These are phyloP conservation scores for Pseudocercospora fuligena DNA, from an alignment of 2,329 filamentous ascomycete genomes.

Conservation along the genomic window DNA sequence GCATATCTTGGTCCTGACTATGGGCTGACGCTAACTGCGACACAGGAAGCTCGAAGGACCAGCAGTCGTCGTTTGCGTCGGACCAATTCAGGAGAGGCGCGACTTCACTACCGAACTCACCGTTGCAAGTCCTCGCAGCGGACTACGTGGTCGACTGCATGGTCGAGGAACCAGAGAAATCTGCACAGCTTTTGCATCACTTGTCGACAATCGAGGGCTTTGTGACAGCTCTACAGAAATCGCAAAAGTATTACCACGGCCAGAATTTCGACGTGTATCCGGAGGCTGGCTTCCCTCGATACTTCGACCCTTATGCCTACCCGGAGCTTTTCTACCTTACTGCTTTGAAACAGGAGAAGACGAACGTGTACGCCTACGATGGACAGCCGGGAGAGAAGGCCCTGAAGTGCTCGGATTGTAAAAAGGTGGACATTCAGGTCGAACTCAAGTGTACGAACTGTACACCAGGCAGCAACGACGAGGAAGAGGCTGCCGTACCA, in stretches of 20 bases:
- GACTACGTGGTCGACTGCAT: not conserved
- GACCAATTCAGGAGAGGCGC: not conserved
- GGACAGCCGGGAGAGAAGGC: not conserved
- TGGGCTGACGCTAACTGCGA: not conserved
- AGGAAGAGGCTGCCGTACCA: not conserved
- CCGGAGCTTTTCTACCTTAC: not conserved
- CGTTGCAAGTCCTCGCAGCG: not conserved
- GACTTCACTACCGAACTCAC: not conserved
- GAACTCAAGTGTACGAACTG: not conserved
- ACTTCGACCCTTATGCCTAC: not conserved
- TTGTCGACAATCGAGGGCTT: not conserved
- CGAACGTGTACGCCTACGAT: not conserved
- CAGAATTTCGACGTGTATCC: not conserved
- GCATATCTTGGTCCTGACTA: not conserved
- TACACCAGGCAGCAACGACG: not conserved
- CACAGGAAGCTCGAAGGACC: not conserved
- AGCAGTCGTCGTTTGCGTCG: not conserved
- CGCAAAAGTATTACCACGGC: not conserved
- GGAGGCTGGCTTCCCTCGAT: not conserved
- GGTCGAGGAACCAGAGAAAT: not conserved
- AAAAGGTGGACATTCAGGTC: not conserved
- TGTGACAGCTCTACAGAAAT: not conserved
- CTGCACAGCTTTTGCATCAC: not conserved
- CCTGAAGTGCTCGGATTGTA: not conserved
- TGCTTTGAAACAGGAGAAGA: not conserved